These are phyloP conservation scores for Lodderomyces orthopsilosis DNA, from an alignment of 1,139 yeast genomes.

Conservation along the genomic window DNA sequence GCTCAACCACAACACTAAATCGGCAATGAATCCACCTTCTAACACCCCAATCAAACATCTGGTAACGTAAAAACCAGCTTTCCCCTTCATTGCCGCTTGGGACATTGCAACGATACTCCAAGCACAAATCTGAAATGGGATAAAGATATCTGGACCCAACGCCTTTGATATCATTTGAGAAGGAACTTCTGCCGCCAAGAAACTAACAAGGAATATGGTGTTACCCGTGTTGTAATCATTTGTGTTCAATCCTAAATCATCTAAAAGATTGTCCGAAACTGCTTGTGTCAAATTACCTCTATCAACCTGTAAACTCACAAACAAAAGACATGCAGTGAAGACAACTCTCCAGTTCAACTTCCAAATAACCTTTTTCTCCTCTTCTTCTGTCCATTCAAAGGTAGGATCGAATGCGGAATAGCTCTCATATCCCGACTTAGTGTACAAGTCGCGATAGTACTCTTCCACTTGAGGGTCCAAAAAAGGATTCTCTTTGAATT, in stretches of 20 bases:
- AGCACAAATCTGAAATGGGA: constrained; percentile 31
- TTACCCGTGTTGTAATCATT: constrained; percentile 32
- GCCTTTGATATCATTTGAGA: constrained; percentile 31
- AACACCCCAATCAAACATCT: constrained; percentile 28
- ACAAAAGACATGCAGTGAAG: constrained; percentile 28
- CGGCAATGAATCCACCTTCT: constrained; percentile 35
- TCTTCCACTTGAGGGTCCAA: constrained; percentile 13
- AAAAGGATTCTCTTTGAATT: constrained; percentile 11
- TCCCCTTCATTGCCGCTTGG: constrained; percentile 26
- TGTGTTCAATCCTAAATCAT: constrained; percentile 27
- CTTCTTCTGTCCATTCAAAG: constrained; percentile 32
- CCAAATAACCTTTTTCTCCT: constrained; percentile 26
- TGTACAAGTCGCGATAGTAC: constrained; percentile 23
- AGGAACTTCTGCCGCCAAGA: constrained; percentile 33
- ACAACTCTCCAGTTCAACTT: constrained; percentile 28
- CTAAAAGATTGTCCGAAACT: constrained; percentile 29
- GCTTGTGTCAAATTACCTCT: constrained; percentile 33
- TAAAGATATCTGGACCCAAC: constrained; percentile 31
- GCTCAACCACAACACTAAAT: constrained; percentile 26
- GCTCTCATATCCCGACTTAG: constrained; percentile 31
- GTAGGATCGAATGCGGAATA: constrained; percentile 33
- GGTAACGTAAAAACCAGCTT: constrained; percentile 25
- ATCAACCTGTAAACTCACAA: constrained; percentile 32
- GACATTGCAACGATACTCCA: constrained; percentile 32
- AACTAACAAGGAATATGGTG: constrained; percentile 27